Conservation (phyloP, 1,284 basidiomycete species). For the Apiotrichum veenhuisii region DNA sequence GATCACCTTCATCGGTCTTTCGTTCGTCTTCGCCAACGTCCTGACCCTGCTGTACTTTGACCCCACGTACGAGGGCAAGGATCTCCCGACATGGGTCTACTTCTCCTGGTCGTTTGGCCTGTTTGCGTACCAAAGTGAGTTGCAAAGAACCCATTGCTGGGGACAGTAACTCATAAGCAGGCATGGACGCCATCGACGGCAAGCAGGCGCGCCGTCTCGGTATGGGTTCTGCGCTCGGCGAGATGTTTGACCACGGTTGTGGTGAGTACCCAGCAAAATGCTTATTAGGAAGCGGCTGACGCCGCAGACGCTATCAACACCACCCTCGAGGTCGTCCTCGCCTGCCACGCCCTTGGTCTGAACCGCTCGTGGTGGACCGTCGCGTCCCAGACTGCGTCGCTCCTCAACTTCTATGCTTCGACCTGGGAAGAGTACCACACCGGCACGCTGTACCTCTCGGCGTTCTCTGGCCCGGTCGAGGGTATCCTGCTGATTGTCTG, state of each 20-base stretch:
- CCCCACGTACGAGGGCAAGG: conserved; percentile 63
- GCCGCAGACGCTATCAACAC: conserved; percentile 80
- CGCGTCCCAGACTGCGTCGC: conserved; percentile 74
- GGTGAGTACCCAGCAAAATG: conserved; percentile 25
- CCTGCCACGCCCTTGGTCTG: conserved; percentile 79
- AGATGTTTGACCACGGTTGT: conserved; percentile 84
- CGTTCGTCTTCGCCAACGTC: conserved; percentile 80
- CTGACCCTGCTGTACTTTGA: conserved; percentile 77
- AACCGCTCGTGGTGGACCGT: conserved; percentile 96
- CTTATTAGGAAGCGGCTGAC: conserved; percentile 29
- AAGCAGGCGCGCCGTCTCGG: conserved; percentile 93
- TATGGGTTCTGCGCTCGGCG: conserved; percentile 92
- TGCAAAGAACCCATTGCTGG: conserved; percentile 38
- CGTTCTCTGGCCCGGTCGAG: conserved; percentile 93
- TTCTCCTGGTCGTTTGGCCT: conserved; percentile 84
- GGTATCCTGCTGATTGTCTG: conserved; percentile 83
- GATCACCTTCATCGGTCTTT: conserved; percentile 80
- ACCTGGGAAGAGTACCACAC: conserved; percentile 97
- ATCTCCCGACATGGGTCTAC: conserved; percentile 78
- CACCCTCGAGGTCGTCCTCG: conserved; percentile 82
- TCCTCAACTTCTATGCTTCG: conserved; percentile 86
- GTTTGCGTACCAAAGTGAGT: conserved; percentile 88
- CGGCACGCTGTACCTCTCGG: conserved; percentile 81
- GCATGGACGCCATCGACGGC: conserved; percentile 56
- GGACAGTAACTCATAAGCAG: conserved; percentile 54